Evolutionary conservation across 768 basidiomycete species (phyloP).

Genomic region (Naganishia friedmannii): DNA sequence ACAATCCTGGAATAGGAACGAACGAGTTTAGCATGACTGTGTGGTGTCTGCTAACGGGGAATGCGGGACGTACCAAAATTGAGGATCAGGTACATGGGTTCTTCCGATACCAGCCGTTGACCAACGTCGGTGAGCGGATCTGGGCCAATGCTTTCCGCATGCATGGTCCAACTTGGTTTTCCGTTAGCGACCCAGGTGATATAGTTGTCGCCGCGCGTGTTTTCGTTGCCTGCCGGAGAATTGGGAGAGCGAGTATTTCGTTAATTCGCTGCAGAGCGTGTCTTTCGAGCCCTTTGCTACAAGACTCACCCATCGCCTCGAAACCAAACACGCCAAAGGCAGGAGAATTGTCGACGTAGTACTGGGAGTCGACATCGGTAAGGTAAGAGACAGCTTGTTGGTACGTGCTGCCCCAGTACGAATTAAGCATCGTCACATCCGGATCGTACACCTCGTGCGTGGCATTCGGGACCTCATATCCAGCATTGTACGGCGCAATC

Average conservation of each 20-base stretch:
- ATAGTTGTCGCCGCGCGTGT: slow-evolving; percentile 44
- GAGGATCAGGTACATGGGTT: slow-evolving; percentile 80
- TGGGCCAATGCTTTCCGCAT: slow-evolving; percentile 62
- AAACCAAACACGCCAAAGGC: slow-evolving; percentile 53
- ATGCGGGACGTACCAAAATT: slow-evolving; percentile 72
- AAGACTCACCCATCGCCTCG: slow-evolving; percentile 55
- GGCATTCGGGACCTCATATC: slow-evolving; percentile 57
- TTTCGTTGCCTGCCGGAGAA: no score
- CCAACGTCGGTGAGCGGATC: slow-evolving; percentile 64
- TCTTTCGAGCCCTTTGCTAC: no score
- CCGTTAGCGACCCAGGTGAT: slow-evolving; percentile 50
- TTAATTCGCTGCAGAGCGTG: no score
- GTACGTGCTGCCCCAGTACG: slow-evolving; percentile 51
- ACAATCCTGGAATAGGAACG: slow-evolving; percentile 24
- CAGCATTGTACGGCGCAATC: slow-evolving; percentile 63
- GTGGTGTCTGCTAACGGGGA: not conserved
- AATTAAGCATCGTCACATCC: slow-evolving; percentile 53
- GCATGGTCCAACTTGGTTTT: slow-evolving; percentile 56
- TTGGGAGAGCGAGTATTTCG: no score
- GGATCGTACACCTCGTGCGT: slow-evolving; percentile 55
- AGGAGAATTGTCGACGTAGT: slow-evolving; percentile 37
- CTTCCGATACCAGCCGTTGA: slow-evolving; percentile 69
- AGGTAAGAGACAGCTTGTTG: slow-evolving; percentile 62
- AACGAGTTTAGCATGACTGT: slow-evolving; percentile 25
- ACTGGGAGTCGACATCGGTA: slow-evolving; percentile 48